Conservation (phyloP, 2,329 filamentous ascomycete genomes). For the Diatrype stigma region DNA sequence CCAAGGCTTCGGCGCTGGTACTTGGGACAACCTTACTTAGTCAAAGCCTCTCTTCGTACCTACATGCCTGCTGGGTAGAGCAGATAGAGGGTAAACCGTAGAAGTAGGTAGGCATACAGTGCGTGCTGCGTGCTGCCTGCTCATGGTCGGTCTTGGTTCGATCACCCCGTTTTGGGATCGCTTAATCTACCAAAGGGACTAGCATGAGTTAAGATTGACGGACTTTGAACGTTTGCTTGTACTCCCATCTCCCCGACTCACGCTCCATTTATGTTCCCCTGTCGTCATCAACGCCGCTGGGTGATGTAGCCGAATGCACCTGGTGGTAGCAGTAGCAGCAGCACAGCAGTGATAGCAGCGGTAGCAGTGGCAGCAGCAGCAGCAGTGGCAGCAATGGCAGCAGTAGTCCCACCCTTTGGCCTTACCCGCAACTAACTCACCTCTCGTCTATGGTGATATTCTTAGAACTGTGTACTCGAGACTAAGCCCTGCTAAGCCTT, state of each 20-base stretch:
- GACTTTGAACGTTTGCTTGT: background rate
- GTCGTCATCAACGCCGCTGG: background rate
- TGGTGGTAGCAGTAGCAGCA: no score
- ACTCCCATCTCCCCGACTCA: background rate
- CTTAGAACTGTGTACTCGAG: background rate
- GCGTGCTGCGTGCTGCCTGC: background rate
- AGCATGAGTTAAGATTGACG: background rate
- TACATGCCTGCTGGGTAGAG: no score
- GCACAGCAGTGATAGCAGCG: no score
- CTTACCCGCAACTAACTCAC: background rate
- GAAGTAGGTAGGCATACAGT: background rate
- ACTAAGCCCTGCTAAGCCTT: background rate
- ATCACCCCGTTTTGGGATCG: background rate
- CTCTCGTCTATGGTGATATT: background rate
- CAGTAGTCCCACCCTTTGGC: background rate
- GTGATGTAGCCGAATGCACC: no score
- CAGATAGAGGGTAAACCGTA: no score
- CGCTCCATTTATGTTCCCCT: background rate
- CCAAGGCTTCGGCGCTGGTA: no score
- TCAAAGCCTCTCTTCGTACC: no score
- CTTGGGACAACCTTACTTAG: no score
- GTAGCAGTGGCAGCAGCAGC: no score
- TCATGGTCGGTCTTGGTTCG: background rate
- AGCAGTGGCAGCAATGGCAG: no score
- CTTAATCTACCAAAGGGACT: background rate